Percentiles rank a stretch among this genome's conserved stretches.
phyloP scores from a whole-genome alignment of 192 early-diverging fungal genomes.

The Bifiguratus adelaidae region DNA sequence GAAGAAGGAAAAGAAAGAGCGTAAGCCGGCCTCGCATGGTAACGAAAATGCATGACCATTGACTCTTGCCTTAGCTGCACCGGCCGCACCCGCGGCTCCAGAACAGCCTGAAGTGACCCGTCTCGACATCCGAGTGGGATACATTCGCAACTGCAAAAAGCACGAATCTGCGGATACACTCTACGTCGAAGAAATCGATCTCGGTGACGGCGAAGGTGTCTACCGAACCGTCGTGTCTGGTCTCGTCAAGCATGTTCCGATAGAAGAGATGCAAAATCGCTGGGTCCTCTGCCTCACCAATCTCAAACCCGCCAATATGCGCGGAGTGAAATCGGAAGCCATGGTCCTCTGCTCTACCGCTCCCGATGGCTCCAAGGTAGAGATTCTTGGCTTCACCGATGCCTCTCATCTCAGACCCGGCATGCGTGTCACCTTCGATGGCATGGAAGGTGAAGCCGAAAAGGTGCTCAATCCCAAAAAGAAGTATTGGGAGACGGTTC shows the following conservation, averaged over 20 bases:
- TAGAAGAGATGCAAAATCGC: constrained; percentile 78
- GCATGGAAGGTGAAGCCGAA: constrained; percentile 84
- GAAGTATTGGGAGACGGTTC: constrained; percentile 96
- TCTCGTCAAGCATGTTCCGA: constrained; percentile 82
- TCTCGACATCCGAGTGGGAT: constrained; percentile 90
- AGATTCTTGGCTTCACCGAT: constrained; percentile 72
- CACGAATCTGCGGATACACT: constrained; percentile 96
- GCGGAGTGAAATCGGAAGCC: constrained; percentile 88
- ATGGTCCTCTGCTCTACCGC: constrained; percentile 94
- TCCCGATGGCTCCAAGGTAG: constrained; percentile 74
- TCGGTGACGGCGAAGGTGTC: constrained; percentile 76
- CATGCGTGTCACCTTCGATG: constrained; percentile 85
- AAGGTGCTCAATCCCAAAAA: constrained; percentile 93
- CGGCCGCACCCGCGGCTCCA: constrained; percentile 29
- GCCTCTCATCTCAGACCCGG: constrained; percentile 80
- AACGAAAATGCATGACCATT: background rate
- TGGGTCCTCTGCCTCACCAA: constrained; percentile 76
- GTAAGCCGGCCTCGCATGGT: background rate
- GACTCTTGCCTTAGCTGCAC: background rate
- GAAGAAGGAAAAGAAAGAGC: constrained; percentile 40
- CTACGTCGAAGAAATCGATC: constrained; percentile 93
- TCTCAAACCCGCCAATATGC: constrained; percentile 90
- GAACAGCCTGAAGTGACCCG: constrained; percentile 56
- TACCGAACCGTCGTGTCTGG: constrained; percentile 88
- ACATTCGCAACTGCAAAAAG: constrained; percentile 68